Base-by-base conservation (phyloP, 345 rosid genomes). In the Citrus reticulata region DNA sequence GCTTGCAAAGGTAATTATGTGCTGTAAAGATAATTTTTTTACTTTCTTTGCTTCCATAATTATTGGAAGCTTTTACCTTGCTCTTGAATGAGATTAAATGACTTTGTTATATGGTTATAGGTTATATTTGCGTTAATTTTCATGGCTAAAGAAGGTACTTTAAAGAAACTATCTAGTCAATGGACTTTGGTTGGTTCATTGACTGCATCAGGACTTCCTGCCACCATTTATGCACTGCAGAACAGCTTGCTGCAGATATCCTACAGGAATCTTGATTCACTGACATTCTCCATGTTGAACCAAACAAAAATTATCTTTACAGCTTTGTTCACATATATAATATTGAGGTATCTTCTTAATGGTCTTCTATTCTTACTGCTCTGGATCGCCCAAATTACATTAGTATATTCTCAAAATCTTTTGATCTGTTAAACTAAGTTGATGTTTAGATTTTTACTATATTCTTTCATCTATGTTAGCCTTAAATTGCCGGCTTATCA, bases 241-340 rank as follows among this genome's bases (percentile, higher is more conserved):
- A 97, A 97, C 85, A 97, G 99, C 85, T 90, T 97, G 93, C 87
- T 97, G 85, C 99, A 94, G 92, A 93, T 97, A 81, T 94, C 99
- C 51, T 97, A 97, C 91, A 87, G 86, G 86, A 93, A 86, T 88
- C 98, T 97, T 40, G 99, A 94, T 86, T 97, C 98, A 25, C 91
- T 97, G 69, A 92, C 98, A 0, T 97, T 97, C 87, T 93, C 99
- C 16, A 90, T 96, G 73, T 88, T 96, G 83, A 97, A 94, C 89
- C 99, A 97, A 90, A 97, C 98, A 14, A 97, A 97, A 83, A 90
- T 97, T 77, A 85, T 97, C 68, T 97, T 92, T 85, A 94, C 99
- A 42, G 99, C 99, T 37, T 68, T 94, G 57, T 97, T 96, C 82
- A 91, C 96, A 4, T 97, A 78, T 84, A 81, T 94, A 20, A 85